Base-by-base conservation (phyloP, 2,329 filamentous ascomycete species). In the Acarospora socialis region DNA sequence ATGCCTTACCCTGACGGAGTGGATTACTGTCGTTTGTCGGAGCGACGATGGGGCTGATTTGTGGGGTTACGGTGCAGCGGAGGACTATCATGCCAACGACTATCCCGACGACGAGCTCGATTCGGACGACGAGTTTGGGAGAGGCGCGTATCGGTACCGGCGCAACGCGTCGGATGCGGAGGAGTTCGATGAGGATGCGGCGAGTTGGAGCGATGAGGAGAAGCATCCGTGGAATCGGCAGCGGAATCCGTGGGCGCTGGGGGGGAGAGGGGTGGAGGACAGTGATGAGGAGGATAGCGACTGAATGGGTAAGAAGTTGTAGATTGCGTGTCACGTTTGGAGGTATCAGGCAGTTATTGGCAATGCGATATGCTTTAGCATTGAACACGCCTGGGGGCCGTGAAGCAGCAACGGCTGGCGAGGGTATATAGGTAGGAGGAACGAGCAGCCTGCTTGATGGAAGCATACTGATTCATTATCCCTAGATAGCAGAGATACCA, bases 71-170 rank as follows among this genome's bases (percentile, higher is more conserved):
- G 13, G 6, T 19, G 34, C 36, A 64, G 61, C 61, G 19, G 61
- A 65, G 41, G 60, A 64, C 36, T 59, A 63, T 39, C 61, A 60
- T 16, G 57, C 57, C 28, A 65, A 65, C 43, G 61, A 65, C 39
- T 65, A 65, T 40, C 61, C 61, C 0, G 61, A 65, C 34, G 61
- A 65, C 36, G 61, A 65, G 31, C 47, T 62, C 19, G 57, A 55
- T 4, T 59, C 56, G 23, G 56, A 59, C n/a, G 61, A 65, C 28
- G 59, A 65, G 28, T 55, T 52, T 28, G 56, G 57, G 26, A 57
- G 57, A 36, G 47, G 48, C 34, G 50, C 52, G 32, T 63, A 61
- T 38, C 51, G 57, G 30, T 46, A 47, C 33, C 52, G 53, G 24
- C 38, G 42, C n/a, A 48, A 41, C 14, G 45, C 45, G 21, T 63